A percentile compares a stretch with the other conserved stretches of the same genome.
Evolutionary conservation across 306 rosid genomes (phyloP).

Genomic region (Mimosa bimucronata): DNA sequence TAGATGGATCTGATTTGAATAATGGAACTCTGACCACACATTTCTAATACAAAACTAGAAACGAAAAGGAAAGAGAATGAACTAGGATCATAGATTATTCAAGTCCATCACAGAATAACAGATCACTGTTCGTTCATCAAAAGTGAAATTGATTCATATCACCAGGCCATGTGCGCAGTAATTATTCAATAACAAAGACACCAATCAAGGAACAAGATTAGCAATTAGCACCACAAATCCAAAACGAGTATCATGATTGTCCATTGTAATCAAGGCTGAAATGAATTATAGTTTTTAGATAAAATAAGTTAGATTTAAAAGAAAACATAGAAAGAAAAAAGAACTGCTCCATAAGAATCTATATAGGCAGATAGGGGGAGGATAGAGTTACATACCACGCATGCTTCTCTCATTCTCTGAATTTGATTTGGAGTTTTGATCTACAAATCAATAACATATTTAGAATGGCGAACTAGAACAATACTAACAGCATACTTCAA

Average conservation of each 20-base stretch:
- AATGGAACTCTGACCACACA: too few species aligned
- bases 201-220: background rate
- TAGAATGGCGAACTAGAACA: conserved; percentile 13
- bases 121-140: background rate
- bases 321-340: background rate
- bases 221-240: background rate
- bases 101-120: background rate
- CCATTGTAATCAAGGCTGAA: conserved; percentile 3
- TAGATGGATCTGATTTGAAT: too few species aligned
- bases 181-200: conserved; percentile 12
- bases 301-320: background rate
- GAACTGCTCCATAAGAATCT: conserved; percentile 1
- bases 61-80: too few species aligned
- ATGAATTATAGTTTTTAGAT: background rate
- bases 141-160: background rate
- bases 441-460: conserved; percentile 47
- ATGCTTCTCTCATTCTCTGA: conserved; percentile 82
- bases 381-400: conserved; percentile 56
- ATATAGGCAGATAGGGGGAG: background rate
- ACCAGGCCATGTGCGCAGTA: conserved; percentile 9
- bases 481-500: background rate
- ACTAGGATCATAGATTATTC: background rate
- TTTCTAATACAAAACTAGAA: too few species aligned
- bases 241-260: conserved; percentile 19
- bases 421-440: conserved; percentile 78